phyloP scores from a whole-genome alignment of 2,329 filamentous ascomycete genomes.

The Myriosclerotinia duriaeana region DNA sequence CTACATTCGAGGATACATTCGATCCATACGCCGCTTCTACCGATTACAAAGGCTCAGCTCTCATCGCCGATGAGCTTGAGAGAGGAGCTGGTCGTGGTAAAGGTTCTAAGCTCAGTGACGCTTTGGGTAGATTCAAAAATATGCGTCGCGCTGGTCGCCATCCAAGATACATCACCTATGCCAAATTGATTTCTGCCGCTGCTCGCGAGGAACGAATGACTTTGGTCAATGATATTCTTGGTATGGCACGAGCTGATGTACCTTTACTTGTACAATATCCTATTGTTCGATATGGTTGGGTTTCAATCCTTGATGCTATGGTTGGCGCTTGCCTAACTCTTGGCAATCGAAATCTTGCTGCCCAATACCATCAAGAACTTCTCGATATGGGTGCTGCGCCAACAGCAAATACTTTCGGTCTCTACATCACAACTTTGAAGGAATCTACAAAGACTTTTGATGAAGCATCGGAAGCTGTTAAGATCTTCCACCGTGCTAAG shows the following conservation, averaged over 20 bases:
- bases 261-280: constrained; percentile 81
- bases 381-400: constrained; percentile 87
- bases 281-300: constrained; percentile 91
- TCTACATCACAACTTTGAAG: constrained; percentile 99
- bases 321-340: constrained; percentile 84
- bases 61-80: constrained; percentile 88
- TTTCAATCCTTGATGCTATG: constrained; percentile 94
- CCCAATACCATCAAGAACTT: constrained; percentile 87
- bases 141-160: constrained; percentile 90
- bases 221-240: constrained; percentile 80
- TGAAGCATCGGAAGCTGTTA: constrained; percentile 92
- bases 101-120: constrained; percentile 73
- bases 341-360: constrained; percentile 76
- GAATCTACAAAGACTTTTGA: constrained; percentile 97
- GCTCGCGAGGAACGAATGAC: constrained; percentile 81
- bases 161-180: constrained; percentile 93
- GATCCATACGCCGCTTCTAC: constrained; percentile 89
- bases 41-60: constrained; percentile 88
- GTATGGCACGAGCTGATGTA: constrained; percentile 85
- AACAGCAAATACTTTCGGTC: constrained; percentile 94
- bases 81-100: constrained; percentile 63
- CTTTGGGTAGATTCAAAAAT: constrained; percentile 80
- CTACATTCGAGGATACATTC: constrained; percentile 75
- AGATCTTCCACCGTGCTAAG: constrained; percentile 94
- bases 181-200: constrained; percentile 88